Percentiles rank a stretch among this genome's conserved stretches.
Evolutionary conservation across 768 basidiomycete species (phyloP).

Genomic region (Phallus indusiatus): DNA sequence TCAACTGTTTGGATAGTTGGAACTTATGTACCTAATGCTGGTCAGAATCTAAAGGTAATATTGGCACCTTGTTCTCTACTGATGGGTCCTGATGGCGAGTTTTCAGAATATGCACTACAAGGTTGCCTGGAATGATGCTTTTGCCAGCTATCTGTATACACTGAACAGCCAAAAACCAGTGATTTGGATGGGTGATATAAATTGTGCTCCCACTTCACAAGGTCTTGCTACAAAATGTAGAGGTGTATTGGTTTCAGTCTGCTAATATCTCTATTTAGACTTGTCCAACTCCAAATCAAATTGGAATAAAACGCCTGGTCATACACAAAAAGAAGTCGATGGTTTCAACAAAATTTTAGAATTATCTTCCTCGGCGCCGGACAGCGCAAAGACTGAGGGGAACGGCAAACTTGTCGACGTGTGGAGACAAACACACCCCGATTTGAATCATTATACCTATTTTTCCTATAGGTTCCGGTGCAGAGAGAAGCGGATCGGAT

Average conservation of each 20-base stretch:
- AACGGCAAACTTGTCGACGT: constrained; percentile 53
- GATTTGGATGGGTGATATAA: constrained; percentile 83
- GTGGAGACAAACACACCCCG: constrained; percentile 67
- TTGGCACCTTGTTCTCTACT: background rate
- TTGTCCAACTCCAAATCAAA: constrained; percentile 60
- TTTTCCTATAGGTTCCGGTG: constrained; percentile 80
- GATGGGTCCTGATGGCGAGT: background rate
- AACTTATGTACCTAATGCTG: constrained; percentile 83
- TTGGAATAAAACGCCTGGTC: constrained; percentile 85
- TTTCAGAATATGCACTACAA: constrained; percentile 64
- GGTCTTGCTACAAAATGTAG: constrained; percentile 30
- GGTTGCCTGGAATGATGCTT: constrained; percentile 71
- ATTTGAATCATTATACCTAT: constrained; percentile 70
- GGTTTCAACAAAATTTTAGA: constrained; percentile 62
- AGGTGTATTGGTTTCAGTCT: background rate
- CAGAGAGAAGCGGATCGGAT: constrained; percentile 70
- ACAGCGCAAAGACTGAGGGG: constrained; percentile 20
- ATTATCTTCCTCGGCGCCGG: constrained; percentile 24
- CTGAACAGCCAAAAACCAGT: constrained; percentile 75
- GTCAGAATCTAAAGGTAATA: constrained; percentile 58
- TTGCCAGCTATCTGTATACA: constrained; percentile 59
- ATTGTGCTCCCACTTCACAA: constrained; percentile 70
- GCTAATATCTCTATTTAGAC: constrained; percentile 32
- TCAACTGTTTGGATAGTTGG: constrained; percentile 58
- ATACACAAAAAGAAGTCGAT: constrained; percentile 73